phyloP scores from a whole-genome alignment of 2,329 filamentous ascomycete species.

The Aspergillus oerlinghausenensis region DNA sequence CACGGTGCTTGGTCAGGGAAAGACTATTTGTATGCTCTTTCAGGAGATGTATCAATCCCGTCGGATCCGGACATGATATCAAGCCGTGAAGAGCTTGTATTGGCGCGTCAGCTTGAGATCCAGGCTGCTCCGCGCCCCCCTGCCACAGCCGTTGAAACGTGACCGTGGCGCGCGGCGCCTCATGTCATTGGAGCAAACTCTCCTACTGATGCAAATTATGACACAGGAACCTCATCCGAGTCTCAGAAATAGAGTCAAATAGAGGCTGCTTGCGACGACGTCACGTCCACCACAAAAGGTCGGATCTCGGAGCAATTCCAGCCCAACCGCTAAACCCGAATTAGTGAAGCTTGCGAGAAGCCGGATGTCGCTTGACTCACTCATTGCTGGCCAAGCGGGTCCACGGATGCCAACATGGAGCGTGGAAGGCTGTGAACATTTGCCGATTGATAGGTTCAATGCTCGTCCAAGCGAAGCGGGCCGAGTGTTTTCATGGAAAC shows the following conservation, averaged over 20 bases:
- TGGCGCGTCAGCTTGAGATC: neutral
- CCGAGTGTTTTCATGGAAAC: neutral
- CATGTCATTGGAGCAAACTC: neutral
- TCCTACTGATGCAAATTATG: neutral
- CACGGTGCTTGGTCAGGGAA: neutral
- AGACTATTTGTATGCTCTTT: neutral
- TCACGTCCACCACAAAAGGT: neutral
- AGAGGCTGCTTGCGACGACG: neutral
- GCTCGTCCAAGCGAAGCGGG: neutral
- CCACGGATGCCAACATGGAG: neutral
- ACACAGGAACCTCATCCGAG: neutral
- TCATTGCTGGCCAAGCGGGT: neutral
- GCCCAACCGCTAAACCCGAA: conserved; percentile 22
- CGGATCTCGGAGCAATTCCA: neutral
- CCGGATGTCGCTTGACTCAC: neutral
- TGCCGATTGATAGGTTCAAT: neutral
- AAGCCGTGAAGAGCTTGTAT: neutral
- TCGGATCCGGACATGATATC: neutral
- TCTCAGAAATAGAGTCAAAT: neutral
- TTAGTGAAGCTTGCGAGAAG: conserved; percentile 23
- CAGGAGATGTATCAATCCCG: neutral
- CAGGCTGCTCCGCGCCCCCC: neutral
- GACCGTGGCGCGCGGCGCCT: neutral
- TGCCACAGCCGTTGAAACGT: neutral
- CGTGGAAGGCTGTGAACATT: neutral